A percentile compares a stretch with the other conserved stretches of the same genome.
These are phyloP conservation scores for Monosporascus sp. DNA, from an alignment of 2,329 filamentous ascomycete species.

Conservation along the genomic window DNA sequence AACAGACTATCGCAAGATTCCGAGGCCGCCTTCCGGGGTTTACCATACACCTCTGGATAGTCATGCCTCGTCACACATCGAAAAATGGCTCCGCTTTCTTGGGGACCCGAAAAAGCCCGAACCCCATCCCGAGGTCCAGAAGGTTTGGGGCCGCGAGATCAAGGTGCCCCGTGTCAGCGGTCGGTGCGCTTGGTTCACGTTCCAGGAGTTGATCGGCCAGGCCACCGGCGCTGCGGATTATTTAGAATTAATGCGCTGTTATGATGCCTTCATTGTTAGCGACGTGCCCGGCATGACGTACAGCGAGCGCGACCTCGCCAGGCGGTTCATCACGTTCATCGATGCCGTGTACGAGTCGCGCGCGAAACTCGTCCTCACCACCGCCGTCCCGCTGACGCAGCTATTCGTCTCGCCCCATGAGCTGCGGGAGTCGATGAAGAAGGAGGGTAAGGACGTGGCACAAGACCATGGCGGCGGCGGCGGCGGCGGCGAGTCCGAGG, in stretches of 20 bases:
- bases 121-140: slow-evolving; percentile 72
- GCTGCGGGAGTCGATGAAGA: slow-evolving; percentile 54
- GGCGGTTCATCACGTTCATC: slow-evolving; percentile 95
- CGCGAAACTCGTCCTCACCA: slow-evolving; percentile 93
- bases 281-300: slow-evolving; percentile 90
- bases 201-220: slow-evolving; percentile 82
- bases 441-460: slow-evolving; percentile 36
- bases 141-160: slow-evolving; percentile 90
- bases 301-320: slow-evolving; percentile 76
- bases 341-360: slow-evolving; percentile 90
- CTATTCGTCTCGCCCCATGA: slow-evolving; percentile 77
- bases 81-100: slow-evolving; percentile 94
- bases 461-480: slow-evolving; percentile 31
- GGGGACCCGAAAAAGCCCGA: slow-evolving; percentile 73
- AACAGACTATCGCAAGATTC: slow-evolving; percentile 96
- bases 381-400: slow-evolving; percentile 75
- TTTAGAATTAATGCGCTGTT: slow-evolving; percentile 81
- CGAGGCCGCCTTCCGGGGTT: slow-evolving; percentile 84
- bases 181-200: slow-evolving; percentile 83
- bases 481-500: slow-evolving; percentile 34
- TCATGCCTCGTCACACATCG: slow-evolving; percentile 72
- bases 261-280: slow-evolving; percentile 88
- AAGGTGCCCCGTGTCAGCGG: slow-evolving; percentile 83
- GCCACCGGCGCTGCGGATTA: slow-evolving; percentile 94
- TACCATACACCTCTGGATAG: slow-evolving; percentile 85